Conservation (phyloP, 2,329 filamentous ascomycete genomes). For the Pseudopyrenochaeta lycopersici region DNA sequence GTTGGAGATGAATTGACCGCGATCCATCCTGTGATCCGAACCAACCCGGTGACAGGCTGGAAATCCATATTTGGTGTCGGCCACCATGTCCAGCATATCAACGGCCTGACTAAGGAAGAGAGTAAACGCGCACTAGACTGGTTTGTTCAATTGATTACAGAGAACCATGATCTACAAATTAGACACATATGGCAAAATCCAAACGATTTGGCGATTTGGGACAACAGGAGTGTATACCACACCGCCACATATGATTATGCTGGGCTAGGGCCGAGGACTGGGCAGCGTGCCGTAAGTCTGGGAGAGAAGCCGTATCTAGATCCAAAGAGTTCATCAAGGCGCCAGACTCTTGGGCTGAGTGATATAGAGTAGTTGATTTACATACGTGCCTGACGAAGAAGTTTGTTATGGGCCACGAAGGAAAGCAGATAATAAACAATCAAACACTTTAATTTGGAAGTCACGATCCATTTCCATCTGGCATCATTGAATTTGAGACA, state of each 20-base stretch:
- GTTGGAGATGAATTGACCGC: slow-evolving; percentile 60
- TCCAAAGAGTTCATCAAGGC: slow-evolving; percentile 58
- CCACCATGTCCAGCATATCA: slow-evolving; percentile 52
- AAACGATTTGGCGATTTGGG: slow-evolving; percentile 67
- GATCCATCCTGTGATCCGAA: slow-evolving; percentile 66
- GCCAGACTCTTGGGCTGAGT: slow-evolving; percentile 39
- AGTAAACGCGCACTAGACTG: slow-evolving; percentile 53
- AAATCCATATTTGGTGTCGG: slow-evolving; percentile 60
- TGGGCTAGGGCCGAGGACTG: slow-evolving; percentile 61
- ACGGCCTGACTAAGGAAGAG: slow-evolving; percentile 56
- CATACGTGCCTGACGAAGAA: too few species aligned
- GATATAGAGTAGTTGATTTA: slow-evolving; percentile 1
- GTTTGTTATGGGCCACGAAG: too few species aligned
- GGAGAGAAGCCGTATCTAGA: slow-evolving; percentile 67
- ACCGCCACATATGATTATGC: slow-evolving; percentile 70
- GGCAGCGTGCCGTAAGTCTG: slow-evolving; percentile 65
- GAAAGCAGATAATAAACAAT: too few species aligned
- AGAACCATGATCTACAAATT: slow-evolving; percentile 63
- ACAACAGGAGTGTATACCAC: slow-evolving; percentile 68
- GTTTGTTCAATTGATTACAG: slow-evolving; percentile 53
- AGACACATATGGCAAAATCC: slow-evolving; percentile 59
- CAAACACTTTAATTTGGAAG: too few species aligned
- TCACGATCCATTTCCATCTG: too few species aligned
- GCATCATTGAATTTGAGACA: too few species aligned
- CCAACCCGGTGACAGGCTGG: slow-evolving; percentile 51